phyloP scores from a whole-genome alignment of 768 basidiomycete species.

The Pulveroboletus frians region DNA sequence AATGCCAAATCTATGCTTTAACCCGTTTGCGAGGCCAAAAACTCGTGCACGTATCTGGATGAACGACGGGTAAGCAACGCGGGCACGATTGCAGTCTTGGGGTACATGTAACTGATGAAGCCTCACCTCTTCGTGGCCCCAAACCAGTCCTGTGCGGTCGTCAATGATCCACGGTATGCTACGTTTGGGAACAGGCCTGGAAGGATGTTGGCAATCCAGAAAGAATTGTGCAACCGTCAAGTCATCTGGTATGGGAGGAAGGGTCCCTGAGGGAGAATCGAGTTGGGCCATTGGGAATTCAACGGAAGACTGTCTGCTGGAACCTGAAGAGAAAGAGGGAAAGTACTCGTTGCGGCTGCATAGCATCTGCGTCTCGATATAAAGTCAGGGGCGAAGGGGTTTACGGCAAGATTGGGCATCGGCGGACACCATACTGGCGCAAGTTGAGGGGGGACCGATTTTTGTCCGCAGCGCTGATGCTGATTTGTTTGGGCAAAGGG shows the following conservation, averaged over 20 bases:
- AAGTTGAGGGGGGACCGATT: no score
- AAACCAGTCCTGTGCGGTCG: slow-evolving; percentile 33
- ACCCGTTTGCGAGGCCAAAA: slow-evolving; percentile 36
- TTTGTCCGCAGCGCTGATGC: no score
- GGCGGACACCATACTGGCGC: no score
- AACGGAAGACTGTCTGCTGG: no score
- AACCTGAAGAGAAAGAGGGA: background rate
- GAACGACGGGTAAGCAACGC: background rate
- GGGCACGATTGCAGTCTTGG: background rate
- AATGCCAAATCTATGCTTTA: slow-evolving; percentile 31
- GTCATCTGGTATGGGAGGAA: slow-evolving; percentile 36
- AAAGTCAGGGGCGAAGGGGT: no score
- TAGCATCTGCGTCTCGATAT: no score
- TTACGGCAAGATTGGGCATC: no score
- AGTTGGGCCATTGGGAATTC: slow-evolving; percentile 23
- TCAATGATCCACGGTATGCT: slow-evolving; percentile 39
- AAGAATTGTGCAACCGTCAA: slow-evolving; percentile 36
- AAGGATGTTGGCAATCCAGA: slow-evolving; percentile 32
- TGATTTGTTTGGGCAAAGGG: no score
- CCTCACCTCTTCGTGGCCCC: slow-evolving; percentile 35
- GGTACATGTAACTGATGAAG: no score
- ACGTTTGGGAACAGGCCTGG: slow-evolving; percentile 22
- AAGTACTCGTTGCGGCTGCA: background rate
- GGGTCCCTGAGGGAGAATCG: slow-evolving; percentile 23
- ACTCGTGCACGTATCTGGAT: slow-evolving; percentile 33